Base-by-base conservation (phyloP, 2,329 filamentous ascomycete species). In the Mariannaea sp. region DNA sequence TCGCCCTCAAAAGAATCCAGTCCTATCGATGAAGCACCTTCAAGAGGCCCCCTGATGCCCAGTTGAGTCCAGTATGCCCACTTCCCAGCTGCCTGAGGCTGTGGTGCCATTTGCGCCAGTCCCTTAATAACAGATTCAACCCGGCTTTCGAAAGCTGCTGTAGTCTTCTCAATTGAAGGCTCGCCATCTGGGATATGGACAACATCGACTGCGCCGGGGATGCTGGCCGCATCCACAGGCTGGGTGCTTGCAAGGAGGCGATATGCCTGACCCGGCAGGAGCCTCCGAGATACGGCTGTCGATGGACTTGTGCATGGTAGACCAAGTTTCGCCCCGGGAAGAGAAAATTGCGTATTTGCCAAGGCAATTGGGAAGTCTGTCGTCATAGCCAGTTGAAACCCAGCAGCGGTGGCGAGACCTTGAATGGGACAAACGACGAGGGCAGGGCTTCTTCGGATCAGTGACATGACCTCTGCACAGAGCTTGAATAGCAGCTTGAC, bases 21-120 rank as follows among this genome's bases (percentile, higher is more conserved):
- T 1, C 12, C 16, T 24, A 24, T 8, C 8, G 5, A 16, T 3
- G 3, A 12, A 4, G 49, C 49, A 7, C 40, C 38, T 3, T 39
- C 35, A 1, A 46, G 17, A 0, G 42, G 22, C 1, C 30, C 49
- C 1, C 52, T 39, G 3, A 66, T 55, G 0, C 54, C 54, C 8
- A 66, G 27, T 13, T 66, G 64, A 0, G 64, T 53, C 61, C 64
- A 61, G 10, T 57, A 66, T 1, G 64, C 60, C 64, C 64, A 66
- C 44, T 66, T 66, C 0, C 64, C 64, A 4, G 64, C 17, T 0
- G 61, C 64, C 7, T 64, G 60, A 7, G 61, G 58, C 12, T 62
- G 61, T 1, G 61, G 38, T 1, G 64, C 54, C 43, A 59, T 62
- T 0, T n/a, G n/a, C 2, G 33, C 48, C 3, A 66, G 6, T 2